Conservation (phyloP, 2,329 filamentous ascomycete species). For the Xylariaceae sp. region DNA sequence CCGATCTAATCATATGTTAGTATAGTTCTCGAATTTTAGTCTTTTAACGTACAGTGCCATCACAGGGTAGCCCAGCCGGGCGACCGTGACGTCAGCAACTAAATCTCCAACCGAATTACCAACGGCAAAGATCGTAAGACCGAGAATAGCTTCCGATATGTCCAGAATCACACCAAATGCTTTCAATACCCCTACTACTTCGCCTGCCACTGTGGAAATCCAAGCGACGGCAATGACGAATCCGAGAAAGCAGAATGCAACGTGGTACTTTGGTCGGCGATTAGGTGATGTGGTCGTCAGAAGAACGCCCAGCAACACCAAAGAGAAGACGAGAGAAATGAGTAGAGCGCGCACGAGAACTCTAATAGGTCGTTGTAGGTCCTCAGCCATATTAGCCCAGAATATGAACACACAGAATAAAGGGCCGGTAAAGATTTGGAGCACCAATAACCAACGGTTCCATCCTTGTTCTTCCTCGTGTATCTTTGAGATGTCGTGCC, state of each 20-base stretch:
- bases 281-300: slow-evolving; percentile 71
- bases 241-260: slow-evolving; percentile 83
- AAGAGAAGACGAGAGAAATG: slow-evolving; percentile 71
- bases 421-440: slow-evolving; percentile 87
- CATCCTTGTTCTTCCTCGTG: slow-evolving; percentile 63
- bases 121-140: slow-evolving; percentile 93
- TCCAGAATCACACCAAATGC: slow-evolving; percentile 88
- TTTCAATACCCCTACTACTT: slow-evolving; percentile 95
- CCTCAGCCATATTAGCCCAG: slow-evolving; percentile 71
- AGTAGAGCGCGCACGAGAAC: slow-evolving; percentile 63
- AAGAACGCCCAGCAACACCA: slow-evolving; percentile 69
- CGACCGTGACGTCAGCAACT: slow-evolving; percentile 93
- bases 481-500: slow-evolving; percentile 36
- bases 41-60: slow-evolving; percentile 74
- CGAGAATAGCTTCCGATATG: slow-evolving; percentile 93
- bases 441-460: slow-evolving; percentile 87
- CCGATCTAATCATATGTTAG: slow-evolving; percentile 58
- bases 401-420: slow-evolving; percentile 79
- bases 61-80: slow-evolving; percentile 89
- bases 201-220: slow-evolving; percentile 94
- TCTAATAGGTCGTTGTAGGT: slow-evolving; percentile 57
- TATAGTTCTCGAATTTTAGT: slow-evolving; percentile 19
- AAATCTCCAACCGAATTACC: slow-evolving; percentile 95
- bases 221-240: slow-evolving; percentile 92
- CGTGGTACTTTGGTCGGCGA: slow-evolving; percentile 74